A percentile compares a stretch with the other conserved stretches of the same genome.
These are phyloP conservation scores for Epichloe gansuensis DNA, from an alignment of 2,329 filamentous ascomycete species.

Conservation along the genomic window DNA sequence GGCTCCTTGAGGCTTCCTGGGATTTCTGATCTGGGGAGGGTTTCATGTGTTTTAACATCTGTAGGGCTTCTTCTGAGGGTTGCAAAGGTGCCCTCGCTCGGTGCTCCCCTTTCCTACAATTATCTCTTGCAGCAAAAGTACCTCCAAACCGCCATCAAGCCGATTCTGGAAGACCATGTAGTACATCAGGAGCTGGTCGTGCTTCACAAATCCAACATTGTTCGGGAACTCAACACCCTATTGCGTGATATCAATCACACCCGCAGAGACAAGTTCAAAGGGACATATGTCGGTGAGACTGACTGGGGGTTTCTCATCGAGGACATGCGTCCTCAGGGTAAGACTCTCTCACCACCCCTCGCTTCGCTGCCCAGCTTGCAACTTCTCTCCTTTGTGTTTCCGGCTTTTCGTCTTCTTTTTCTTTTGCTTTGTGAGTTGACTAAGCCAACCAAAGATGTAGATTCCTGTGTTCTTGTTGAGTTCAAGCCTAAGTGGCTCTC, in stretches of 20 bases:
- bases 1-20: neutral
- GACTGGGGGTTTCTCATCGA: constrained; percentile 59
- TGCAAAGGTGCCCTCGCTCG: constrained; percentile 22
- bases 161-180: constrained; percentile 21
- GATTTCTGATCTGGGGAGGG: neutral
- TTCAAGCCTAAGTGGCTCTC: constrained; percentile 79
- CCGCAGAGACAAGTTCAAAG: constrained; percentile 32
- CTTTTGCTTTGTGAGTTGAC: neutral
- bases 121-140: constrained; percentile 26
- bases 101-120: constrained; percentile 21
- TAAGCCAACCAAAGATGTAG: constrained; percentile 12
- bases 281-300: constrained; percentile 37
- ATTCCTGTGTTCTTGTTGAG: constrained; percentile 41
- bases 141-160: constrained; percentile 21
- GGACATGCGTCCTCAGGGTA: constrained; percentile 45
- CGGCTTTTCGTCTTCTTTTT: neutral
- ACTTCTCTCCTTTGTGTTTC: constrained; percentile 5
- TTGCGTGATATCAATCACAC: constrained; percentile 35
- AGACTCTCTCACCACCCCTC: constrained; percentile 1
- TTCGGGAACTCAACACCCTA: constrained; percentile 36
- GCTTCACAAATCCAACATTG: constrained; percentile 22
- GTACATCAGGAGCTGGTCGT: constrained; percentile 26
- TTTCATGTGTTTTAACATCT: neutral
- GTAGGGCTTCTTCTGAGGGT: constrained; percentile 26
- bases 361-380: neutral